Base-by-base conservation (phyloP, 139 green algal species). In the Tetratostichococcus sp. region DNA sequence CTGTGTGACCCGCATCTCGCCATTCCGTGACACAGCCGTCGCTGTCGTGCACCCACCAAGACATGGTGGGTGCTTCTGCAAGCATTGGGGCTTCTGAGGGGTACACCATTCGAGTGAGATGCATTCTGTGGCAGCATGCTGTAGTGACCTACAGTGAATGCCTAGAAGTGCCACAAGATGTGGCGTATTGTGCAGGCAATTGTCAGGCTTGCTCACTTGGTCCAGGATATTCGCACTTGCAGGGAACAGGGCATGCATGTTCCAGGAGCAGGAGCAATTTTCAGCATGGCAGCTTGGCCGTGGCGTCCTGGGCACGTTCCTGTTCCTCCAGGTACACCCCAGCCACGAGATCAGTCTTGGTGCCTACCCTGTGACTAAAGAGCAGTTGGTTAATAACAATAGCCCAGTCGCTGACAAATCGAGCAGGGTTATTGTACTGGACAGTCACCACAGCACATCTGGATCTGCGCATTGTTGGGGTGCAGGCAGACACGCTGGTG, bases 11-110 rank as follows among this genome's bases (percentile, higher is more conserved):
- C n/a, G 74, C 4, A 30, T 80, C 16, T 70, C 72, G 2, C 79
- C 80, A 22, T 80, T 83, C 42, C 69, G 72, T 25, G 14, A 67
- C 67, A 74, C 74, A 19, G 32, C 65, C 43, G 81, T 88, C 32
- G 83, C 77, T n/a, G 74, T 87, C 30, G 73, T 71, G 11, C 43
- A 65, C 66, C 30, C 0, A 2, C 43, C 23, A 8, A 62, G 26
- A 17, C 50, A 62, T 26, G 50, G 50, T 62, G 50, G 11, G 50
- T n/a, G 50, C 30, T 21, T 50, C 19, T 25, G 32, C n/a, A 43
- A n/a, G n/a, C n/a, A n/a, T n/a, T n/a, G n/a, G n/a, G n/a, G n/a
- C n/a, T n/a, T n/a, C n/a, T n/a, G n/a, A n/a, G n/a, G n/a, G n/a
- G n/a, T n/a, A n/a, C n/a, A n/a, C n/a, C n/a, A n/a, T n/a, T n/a